These are phyloP conservation scores for Populus tremula DNA, from an alignment of 345 rosid genomes.

Conservation along the genomic window DNA sequence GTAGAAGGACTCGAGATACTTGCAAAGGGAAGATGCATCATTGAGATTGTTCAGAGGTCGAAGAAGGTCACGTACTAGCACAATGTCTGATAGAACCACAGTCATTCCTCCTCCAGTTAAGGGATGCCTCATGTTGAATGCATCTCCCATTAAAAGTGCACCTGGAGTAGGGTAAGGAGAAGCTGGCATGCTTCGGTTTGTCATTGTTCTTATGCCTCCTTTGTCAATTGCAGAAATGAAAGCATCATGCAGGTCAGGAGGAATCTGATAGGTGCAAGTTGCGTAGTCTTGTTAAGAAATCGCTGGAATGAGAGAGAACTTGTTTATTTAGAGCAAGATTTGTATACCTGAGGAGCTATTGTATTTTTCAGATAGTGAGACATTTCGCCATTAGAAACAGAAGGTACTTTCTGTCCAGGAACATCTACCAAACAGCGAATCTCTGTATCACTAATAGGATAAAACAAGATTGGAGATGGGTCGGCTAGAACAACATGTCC, in stretches of 20 bases:
- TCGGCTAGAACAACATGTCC: background rate
- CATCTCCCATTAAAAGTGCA: background rate
- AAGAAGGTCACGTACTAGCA: background rate
- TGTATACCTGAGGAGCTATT: background rate
- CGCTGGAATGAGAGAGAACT: background rate
- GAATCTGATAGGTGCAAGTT: background rate
- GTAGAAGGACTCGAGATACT: background rate
- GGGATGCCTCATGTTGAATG: conserved; percentile 11
- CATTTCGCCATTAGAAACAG: background rate
- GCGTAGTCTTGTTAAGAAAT: background rate
- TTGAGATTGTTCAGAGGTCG: background rate
- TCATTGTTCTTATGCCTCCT: background rate
- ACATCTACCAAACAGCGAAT: conserved; percentile 1
- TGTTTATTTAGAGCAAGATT: background rate
- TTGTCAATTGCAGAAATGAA: background rate
- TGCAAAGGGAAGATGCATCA: background rate
- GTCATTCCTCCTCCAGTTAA: conserved; percentile 14
- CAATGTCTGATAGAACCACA: background rate
- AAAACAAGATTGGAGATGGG: conserved; percentile 1
- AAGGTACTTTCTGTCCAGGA: background rate
- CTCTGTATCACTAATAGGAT: background rate
- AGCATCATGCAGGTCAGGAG: background rate
- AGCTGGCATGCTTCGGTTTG: background rate
- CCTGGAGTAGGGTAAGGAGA: conserved; percentile 4
- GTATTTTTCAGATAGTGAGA: background rate